Percentiles rank a stretch among this genome's conserved stretches.
Evolutionary conservation across 2,329 filamentous ascomycete genomes (phyloP).

Genomic region (Kalmusia sp.): DNA sequence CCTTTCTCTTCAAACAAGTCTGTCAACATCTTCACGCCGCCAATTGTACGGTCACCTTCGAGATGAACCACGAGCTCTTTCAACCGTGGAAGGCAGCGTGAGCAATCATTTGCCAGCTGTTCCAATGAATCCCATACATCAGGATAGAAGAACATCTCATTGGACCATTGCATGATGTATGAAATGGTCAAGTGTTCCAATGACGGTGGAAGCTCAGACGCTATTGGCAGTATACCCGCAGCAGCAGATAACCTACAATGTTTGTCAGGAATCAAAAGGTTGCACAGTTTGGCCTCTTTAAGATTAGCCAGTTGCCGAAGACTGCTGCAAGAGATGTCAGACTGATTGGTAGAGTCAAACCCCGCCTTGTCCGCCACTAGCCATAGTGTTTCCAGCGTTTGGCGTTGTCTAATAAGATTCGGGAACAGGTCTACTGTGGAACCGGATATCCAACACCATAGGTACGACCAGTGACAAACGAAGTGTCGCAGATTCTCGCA

Average conservation of each 20-base stretch:
- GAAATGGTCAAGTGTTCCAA: slow-evolving; percentile 5
- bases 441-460: neutral
- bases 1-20: neutral
- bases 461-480: slow-evolving; percentile 26
- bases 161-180: neutral
- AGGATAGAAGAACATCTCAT: neutral
- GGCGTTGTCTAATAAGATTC: slow-evolving; percentile 17
- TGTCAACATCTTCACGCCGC: neutral
- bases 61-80: neutral
- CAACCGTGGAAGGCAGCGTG: slow-evolving; percentile 2
- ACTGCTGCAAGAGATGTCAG: neutral
- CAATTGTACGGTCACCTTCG: neutral
- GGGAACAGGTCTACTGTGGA: neutral
- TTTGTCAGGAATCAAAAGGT: slow-evolving; percentile 3
- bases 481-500: slow-evolving; percentile 29
- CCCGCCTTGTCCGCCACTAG: neutral
- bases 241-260: neutral
- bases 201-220: slow-evolving; percentile 4
- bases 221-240: neutral
- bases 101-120: neutral
- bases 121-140: neutral
- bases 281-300: slow-evolving; percentile 7
- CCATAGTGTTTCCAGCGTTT: slow-evolving; percentile 24
- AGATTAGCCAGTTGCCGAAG: neutral
- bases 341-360: neutral